Percentiles rank a stretch among this genome's conserved stretches.
These are phyloP conservation scores for Ammopiptanthus mongolicus DNA, from an alignment of 306 rosid genomes.

Conservation along the genomic window DNA sequence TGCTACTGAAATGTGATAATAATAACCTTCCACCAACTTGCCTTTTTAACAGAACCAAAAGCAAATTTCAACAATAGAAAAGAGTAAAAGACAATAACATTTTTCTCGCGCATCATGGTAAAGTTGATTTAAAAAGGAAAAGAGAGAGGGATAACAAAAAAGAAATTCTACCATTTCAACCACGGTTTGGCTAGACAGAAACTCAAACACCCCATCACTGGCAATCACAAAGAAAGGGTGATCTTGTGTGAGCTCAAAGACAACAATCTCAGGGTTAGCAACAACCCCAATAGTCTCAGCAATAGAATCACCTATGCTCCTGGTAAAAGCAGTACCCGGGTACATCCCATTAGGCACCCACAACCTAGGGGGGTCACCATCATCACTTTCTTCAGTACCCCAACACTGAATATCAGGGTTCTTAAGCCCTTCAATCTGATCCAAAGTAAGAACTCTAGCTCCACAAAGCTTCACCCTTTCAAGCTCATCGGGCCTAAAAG, in stretches of 20 bases:
- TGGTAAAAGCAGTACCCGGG: constrained; percentile 94
- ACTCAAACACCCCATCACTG: constrained; percentile 98
- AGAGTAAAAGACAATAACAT: constrained; percentile 6
- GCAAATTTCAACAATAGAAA: constrained; percentile 18
- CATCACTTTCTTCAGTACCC: constrained; percentile 93
- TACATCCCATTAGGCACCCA: constrained; percentile 99
- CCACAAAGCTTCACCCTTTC: constrained; percentile 91
- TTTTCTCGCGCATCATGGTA: constrained; percentile 6
- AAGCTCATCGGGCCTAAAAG: constrained; percentile 72
- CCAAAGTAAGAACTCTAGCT: constrained; percentile 92
- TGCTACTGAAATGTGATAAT: constrained; percentile 9
- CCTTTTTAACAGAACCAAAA: constrained; percentile 14
- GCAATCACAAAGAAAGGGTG: constrained; percentile 95
- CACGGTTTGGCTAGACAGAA: constrained; percentile 89
- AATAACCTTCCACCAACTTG: constrained; percentile 20
- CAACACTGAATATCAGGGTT: constrained; percentile 89
- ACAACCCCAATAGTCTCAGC: constrained; percentile 97
- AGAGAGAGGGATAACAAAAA: background rate
- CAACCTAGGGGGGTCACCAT: constrained; percentile 93
- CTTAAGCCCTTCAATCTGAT: constrained; percentile 97
- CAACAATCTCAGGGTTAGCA: constrained; percentile 91
- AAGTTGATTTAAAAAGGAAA: constrained; percentile 14
- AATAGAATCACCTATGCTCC: constrained; percentile 92
- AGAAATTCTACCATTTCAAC: constrained; percentile 80
- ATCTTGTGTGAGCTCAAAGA: constrained; percentile 68